Percentiles rank a stretch among this genome's conserved stretches.
These are phyloP conservation scores for sorghum (Sorghum bicolor) DNA, from an alignment of 176 grass and related monocot species.

Conservation along the genomic window Sorghum_bicolor_NCBIv3 NC_012873.2:53455501-53456000, in stretches of 20 bases:
- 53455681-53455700: slow-evolving; percentile 30
- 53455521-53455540: not conserved
- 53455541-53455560: not conserved
- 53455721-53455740: not conserved
- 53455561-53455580: not conserved
- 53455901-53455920: not conserved
- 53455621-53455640: not conserved
- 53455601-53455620: not conserved
- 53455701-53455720: not conserved
- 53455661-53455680: slow-evolving; percentile 28
- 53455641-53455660: not conserved
- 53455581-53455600: slow-evolving; percentile 9
- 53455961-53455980: not conserved
- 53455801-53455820: slow-evolving; percentile 32
- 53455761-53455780: slow-evolving; percentile 47
- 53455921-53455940: not conserved
- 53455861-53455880: slow-evolving; percentile 54
- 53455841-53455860: slow-evolving; percentile 50
- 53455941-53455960: not conserved
- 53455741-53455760: slow-evolving; percentile 26
- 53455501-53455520: slow-evolving; percentile 15
- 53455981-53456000: not conserved
- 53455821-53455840: slow-evolving; percentile 44
- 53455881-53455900: not conserved
- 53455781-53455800: slow-evolving; percentile 55